Evolutionary conservation across 2,329 filamentous ascomycete genomes (phyloP), one percentile per base, ranked within the genome.

Genomic region (Claviceps spartinae): DNA sequence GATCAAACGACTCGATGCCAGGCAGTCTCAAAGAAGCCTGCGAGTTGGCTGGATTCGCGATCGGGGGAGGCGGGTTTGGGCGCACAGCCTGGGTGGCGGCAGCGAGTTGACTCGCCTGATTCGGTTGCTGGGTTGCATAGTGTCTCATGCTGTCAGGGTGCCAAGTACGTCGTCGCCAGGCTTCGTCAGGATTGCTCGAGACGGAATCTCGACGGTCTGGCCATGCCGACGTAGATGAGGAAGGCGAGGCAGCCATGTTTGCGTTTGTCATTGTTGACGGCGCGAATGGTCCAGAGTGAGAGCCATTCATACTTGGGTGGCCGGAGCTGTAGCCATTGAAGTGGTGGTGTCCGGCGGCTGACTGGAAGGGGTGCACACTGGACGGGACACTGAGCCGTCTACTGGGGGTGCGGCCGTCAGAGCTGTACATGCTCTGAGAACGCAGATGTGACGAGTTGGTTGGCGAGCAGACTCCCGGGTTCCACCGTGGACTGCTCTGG

Each of bases 1-100:
- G 83, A 61, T 91, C 88, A 60, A 96, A 95, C 16, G 88, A 94
- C 64, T 95, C 88, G 58, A 96, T 96, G 14, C 90, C 89, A 1
- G 90, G 90, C 14, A 96, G 75, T 41, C 88, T 81, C 14, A 88
- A 72, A 4, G 75, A 69, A 6, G 75, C 78, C 59, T 83, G 81
- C 62, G 66, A 73, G 65, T 68, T 80, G 40, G 65, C 64, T 5
- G 65, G 70, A 52, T 65, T 73, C 41, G 67, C 70, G 36, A 72
- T 68, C 58, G 65, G 78, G 62, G 67, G 78, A 64, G 62, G 76
- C 62, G 70, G 78, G 67, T 61, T 79, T 61, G 64, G 80, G 63
- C 69, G 78, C 68, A 70, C 76, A 56, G 72, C 81, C 61, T 86
- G 81, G 5, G 82, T 88, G 55, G 86, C 81, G 41, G 88, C 85